Evolutionary conservation across 495 filamentous ascomycete genomes (phyloP).

Genomic region (Lasiosphaeria ovina): DNA sequence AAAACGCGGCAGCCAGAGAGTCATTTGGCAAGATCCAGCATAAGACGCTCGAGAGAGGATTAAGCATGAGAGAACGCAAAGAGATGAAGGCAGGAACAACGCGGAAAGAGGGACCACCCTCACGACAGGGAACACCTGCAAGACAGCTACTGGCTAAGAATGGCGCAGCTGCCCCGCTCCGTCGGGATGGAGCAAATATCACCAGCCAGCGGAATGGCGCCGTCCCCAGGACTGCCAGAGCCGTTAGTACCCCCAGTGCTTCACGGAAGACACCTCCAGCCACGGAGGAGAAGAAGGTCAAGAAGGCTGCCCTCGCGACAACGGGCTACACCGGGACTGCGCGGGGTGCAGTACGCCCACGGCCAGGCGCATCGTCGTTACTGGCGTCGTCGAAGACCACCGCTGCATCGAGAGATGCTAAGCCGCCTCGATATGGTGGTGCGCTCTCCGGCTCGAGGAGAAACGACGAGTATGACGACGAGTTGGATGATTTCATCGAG

Average conservation of each 20-base stretch:
- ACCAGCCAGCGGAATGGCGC: constrained; percentile 21
- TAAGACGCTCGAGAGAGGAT: constrained; percentile 46
- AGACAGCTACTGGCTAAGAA: constrained; percentile 10
- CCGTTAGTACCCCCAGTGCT: constrained; percentile 13
- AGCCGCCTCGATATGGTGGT: constrained; percentile 26
- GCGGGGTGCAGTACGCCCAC: constrained; percentile 51
- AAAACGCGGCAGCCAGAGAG: constrained; percentile 45
- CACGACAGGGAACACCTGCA: constrained; percentile 9
- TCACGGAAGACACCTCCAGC: constrained; percentile 21
- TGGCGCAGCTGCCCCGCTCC: constrained; percentile 18
- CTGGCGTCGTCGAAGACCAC: constrained; percentile 26
- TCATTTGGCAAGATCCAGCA: constrained; percentile 56
- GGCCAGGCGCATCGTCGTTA: constrained; percentile 31
- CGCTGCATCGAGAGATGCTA: constrained; percentile 17
- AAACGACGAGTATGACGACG: constrained; percentile 56
- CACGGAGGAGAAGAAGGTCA: constrained; percentile 50
- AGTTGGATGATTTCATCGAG: constrained; percentile 52
- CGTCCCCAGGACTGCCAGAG: constrained; percentile 9
- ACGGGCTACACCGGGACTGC: constrained; percentile 58
- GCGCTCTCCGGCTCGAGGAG: constrained; percentile 34
- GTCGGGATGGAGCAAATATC: constrained; percentile 17
- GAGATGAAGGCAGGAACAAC: constrained; percentile 38
- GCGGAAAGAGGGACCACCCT: constrained; percentile 15
- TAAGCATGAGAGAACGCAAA: constrained; percentile 48
- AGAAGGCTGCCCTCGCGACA: constrained; percentile 55